Base-by-base conservation (phyloP, 768 basidiomycete species). In the Harrya chromipes region DNA sequence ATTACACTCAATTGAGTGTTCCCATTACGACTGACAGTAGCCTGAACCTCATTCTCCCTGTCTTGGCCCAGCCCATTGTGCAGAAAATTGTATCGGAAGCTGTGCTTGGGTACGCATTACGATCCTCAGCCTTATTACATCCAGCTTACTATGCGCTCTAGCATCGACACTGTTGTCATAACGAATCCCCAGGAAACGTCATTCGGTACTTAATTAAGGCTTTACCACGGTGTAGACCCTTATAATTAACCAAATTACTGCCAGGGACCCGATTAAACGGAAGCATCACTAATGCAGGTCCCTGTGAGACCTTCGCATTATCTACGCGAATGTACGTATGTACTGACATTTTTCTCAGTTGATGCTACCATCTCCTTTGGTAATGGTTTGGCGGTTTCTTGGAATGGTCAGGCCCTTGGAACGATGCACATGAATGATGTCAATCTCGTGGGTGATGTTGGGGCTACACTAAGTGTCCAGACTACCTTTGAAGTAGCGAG, bases 1-100 rank as follows among this genome's bases (percentile, higher is more conserved):
- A 75, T n/a, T 86, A 84, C 59, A 75, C 73, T 6, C 87, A 90
- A 58, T 57, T 59, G 23, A 64, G 62, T 37, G 74, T 90, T 16
- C 75, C 80, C 1, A 83, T 80, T 16, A 60, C 67, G 21, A 88
- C 87, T 0, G 87, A 87, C 59, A 61, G 74, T 16, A 81, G 73
- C 38, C 70, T 89, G 47, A 72, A 84, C 53, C 64, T 84, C 31
- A 79, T 89, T 45, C 71, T 90, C 6, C 87, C 85, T 6, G 60
- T 85, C 36, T 76, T 90, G 49, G 87, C 87, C 0, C 73, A 79
- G 45, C 87, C 87, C 4, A 87, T 90, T 47, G 86, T 89, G 6
- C 84, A 88, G 63, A 80, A 78, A 53, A 76, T 89, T 48, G 83
- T 89, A 36, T 72, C 75, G 6, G 79, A 72, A 16, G 78, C 83